Percentiles rank a stretch among this genome's conserved stretches.
Evolutionary conservation across 768 basidiomycete genomes (phyloP).

Genomic region (Kwoniella botswanensis): DNA sequence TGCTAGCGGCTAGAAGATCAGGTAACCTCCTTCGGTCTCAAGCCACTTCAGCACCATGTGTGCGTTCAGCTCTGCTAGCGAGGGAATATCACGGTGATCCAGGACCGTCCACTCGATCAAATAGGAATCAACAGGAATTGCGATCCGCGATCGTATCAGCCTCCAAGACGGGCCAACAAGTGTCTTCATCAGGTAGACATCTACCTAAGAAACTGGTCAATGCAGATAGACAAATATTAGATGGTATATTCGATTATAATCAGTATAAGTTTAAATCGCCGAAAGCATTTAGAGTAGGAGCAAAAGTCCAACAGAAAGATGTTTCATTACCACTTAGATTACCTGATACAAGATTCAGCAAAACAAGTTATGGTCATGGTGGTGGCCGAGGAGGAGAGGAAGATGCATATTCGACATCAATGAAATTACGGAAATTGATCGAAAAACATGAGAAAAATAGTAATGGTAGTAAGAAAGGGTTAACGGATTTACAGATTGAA

Average conservation of each 20-base stretch:
- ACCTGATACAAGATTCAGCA: neutral
- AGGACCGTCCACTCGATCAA: constrained; percentile 17
- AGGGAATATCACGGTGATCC: constrained; percentile 34
- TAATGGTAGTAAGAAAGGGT: neutral
- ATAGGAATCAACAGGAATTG: neutral
- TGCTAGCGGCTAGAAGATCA: neutral
- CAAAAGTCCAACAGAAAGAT: neutral
- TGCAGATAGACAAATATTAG: constrained; percentile 2
- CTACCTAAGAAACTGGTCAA: constrained; percentile 2
- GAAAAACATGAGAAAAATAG: constrained; percentile 11
- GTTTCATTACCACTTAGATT: constrained; percentile 8
- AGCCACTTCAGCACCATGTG: neutral
- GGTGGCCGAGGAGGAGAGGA: constrained; percentile 4
- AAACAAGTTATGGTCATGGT: neutral
- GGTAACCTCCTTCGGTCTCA: neutral
- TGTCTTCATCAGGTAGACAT: neutral
- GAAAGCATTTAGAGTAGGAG: neutral
- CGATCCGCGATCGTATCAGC: neutral
- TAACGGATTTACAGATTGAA: constrained; percentile 21
- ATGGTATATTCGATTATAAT: constrained; percentile 5
- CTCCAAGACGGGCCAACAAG: neutral
- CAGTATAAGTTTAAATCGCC: neutral
- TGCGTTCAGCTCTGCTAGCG: neutral
- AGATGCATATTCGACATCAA: constrained; percentile 18
- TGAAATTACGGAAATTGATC: constrained; percentile 11